Conservation (phyloP, 805 yeast genomes). For the Zygoascus bituminiphila region DNA sequence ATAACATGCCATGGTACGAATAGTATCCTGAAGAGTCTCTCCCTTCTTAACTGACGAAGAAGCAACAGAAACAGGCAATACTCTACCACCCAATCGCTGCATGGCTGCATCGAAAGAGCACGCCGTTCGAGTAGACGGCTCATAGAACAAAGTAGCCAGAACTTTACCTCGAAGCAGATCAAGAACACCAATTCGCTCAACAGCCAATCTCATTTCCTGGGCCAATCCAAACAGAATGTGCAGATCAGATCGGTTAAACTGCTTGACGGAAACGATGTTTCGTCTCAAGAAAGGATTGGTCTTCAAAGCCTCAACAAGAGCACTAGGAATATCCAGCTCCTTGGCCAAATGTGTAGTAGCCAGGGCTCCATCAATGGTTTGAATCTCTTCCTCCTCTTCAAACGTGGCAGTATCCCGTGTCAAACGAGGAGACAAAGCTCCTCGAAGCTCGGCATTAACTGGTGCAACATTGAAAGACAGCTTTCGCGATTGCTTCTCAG, state of each 20-base stretch:
- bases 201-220: slow-evolving; percentile 94
- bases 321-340: slow-evolving; percentile 42
- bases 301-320: slow-evolving; percentile 68
- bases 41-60: slow-evolving; percentile 97
- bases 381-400: neutral
- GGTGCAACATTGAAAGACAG: slow-evolving; percentile 24
- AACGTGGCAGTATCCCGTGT: slow-evolving; percentile 4
- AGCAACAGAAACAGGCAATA: slow-evolving; percentile 74
- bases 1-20: slow-evolving; percentile 89
- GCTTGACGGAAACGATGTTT: slow-evolving; percentile 80
- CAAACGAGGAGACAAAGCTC: slow-evolving; percentile 3
- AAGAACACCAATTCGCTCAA: slow-evolving; percentile 91
- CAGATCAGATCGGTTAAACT: slow-evolving; percentile 78
- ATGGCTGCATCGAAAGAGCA: slow-evolving; percentile 98
- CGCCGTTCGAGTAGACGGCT: slow-evolving; percentile 95
- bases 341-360: slow-evolving; percentile 1
- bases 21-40: slow-evolving; percentile 94
- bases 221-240: slow-evolving; percentile 94
- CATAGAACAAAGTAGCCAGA: slow-evolving; percentile 91
- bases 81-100: slow-evolving; percentile 99
- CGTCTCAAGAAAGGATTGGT: slow-evolving; percentile 88
- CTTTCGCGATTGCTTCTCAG: slow-evolving; percentile 6
- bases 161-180: slow-evolving; percentile 86
- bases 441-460: slow-evolving; percentile 12
- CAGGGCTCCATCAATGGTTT: neutral